A percentile compares a stretch with the other conserved stretches of the same genome.
These are phyloP conservation scores for Didymella glomerata DNA, from an alignment of 2,329 filamentous ascomycete species.

Conservation along the genomic window DNA sequence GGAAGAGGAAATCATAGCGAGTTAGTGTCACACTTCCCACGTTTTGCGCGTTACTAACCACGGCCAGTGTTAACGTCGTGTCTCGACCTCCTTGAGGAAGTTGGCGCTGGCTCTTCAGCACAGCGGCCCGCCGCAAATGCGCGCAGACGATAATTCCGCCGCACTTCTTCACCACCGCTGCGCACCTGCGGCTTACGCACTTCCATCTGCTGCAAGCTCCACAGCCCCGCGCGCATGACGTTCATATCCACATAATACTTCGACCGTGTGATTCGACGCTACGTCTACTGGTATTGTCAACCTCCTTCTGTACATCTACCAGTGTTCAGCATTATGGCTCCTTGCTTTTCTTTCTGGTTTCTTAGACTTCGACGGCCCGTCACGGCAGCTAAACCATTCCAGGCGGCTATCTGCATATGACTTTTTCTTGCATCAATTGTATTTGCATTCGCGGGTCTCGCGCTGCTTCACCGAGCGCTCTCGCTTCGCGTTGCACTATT, in stretches of 20 bases:
- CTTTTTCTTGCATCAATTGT: constrained; percentile 24
- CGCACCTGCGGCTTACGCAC: background rate
- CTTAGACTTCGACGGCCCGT: constrained; percentile 24
- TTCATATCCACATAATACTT: constrained; percentile 25
- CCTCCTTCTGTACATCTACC: constrained; percentile 42
- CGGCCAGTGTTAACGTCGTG: constrained; percentile 61
- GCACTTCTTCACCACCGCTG: constrained; percentile 7
- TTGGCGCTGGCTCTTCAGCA: constrained; percentile 42
- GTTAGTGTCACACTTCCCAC: constrained; percentile 62
- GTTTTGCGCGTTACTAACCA: constrained; percentile 21
- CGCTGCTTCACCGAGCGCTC: constrained; percentile 10
- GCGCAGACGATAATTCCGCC: constrained; percentile 44
- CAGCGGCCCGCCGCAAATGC: constrained; percentile 44
- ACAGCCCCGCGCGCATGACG: constrained; percentile 14
- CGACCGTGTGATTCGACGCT: constrained; percentile 12
- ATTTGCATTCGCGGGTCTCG: constrained; percentile 15
- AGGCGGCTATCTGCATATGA: constrained; percentile 25
- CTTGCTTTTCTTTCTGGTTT: constrained; percentile 24
- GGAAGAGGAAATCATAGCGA: constrained; percentile 87
- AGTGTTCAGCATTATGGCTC: constrained; percentile 27
- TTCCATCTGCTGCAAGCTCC: constrained; percentile 22
- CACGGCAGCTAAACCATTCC: constrained; percentile 19
- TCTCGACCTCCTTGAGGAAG: constrained; percentile 62
- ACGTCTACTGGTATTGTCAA: constrained; percentile 14
- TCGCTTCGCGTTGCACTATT: constrained; percentile 17